Percentiles rank a stretch among this genome's conserved stretches.
Evolutionary conservation across 2,329 filamentous ascomycete species (phyloP).

Genomic region (Sclerotinia glacialis): DNA sequence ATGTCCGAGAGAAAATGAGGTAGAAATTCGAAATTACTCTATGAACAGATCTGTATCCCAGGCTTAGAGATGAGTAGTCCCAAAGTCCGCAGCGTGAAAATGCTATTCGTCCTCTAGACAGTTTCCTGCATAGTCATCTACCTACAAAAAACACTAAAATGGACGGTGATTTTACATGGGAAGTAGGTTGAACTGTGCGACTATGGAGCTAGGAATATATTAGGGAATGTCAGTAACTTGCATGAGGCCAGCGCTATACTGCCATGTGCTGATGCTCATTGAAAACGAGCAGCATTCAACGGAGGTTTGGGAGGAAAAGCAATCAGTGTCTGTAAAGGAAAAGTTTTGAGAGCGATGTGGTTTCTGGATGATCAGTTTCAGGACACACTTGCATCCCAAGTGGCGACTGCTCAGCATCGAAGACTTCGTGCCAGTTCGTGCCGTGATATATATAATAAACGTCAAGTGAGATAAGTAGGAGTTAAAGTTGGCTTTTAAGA

Average conservation of each 20-base stretch:
- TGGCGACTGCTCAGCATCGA: background rate
- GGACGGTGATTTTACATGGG: background rate
- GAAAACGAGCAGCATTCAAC: background rate
- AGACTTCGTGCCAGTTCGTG: background rate
- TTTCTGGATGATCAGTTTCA: background rate
- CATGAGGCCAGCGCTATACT: background rate
- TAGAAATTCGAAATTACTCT: background rate
- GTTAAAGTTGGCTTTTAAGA: too few relatives aligned
- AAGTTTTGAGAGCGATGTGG: background rate
- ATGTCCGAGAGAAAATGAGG: background rate
- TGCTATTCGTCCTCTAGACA: background rate
- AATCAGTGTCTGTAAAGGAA: background rate
- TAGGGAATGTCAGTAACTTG: too few relatives aligned
- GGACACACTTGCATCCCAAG: background rate
- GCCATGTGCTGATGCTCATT: background rate
- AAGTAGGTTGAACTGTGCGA: too few relatives aligned
- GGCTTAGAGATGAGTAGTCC: background rate
- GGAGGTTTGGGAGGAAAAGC: background rate
- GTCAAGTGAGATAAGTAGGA: background rate
- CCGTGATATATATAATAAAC: background rate
- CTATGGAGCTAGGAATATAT: background rate
- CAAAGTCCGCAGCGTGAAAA: too few relatives aligned
- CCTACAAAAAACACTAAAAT: background rate
- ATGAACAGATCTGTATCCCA: background rate
- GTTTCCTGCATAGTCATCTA: background rate